phyloP scores from a whole-genome alignment of 208 protist species.

The Wallacemonas sp. region DNA sequence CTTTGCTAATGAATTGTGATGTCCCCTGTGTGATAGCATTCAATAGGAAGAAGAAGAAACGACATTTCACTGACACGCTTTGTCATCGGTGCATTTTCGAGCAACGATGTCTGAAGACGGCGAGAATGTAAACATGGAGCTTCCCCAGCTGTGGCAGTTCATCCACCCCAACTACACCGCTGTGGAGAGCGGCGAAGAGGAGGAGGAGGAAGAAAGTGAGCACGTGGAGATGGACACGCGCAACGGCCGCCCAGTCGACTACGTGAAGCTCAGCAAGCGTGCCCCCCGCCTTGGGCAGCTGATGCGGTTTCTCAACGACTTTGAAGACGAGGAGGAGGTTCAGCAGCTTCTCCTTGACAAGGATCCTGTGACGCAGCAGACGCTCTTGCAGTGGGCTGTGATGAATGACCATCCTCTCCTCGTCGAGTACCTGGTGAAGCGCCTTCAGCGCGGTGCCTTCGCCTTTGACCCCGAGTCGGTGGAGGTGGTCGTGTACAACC shows the following conservation, averaged over 20 bases:
- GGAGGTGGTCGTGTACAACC: slow-evolving; percentile 79
- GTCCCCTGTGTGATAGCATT: neutral
- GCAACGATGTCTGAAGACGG: slow-evolving; percentile 65
- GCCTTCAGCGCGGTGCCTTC: slow-evolving; percentile 73
- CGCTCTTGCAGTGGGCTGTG: slow-evolving; percentile 86
- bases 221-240: neutral
- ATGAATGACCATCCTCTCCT: slow-evolving; percentile 84
- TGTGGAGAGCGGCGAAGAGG: slow-evolving; percentile 33
- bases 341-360: slow-evolving; percentile 66
- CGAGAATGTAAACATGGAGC: slow-evolving; percentile 51
- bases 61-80: too few relatives aligned
- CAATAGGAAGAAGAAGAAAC: neutral
- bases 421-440: slow-evolving; percentile 88
- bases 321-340: slow-evolving; percentile 85
- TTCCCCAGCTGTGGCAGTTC: slow-evolving; percentile 79
- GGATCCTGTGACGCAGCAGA: slow-evolving; percentile 86
- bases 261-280: slow-evolving; percentile 59
- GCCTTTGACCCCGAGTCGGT: slow-evolving; percentile 67
- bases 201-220: slow-evolving; percentile 44
- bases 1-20: neutral
- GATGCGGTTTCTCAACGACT: slow-evolving; percentile 79
- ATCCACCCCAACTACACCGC: slow-evolving; percentile 66
- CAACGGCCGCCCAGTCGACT: slow-evolving; percentile 42
- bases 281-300: slow-evolving; percentile 77
- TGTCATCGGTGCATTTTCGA: too few relatives aligned